Evolutionary conservation across 1,284 basidiomycete genomes (phyloP).

Genomic region (Sporisorium scitamineum): DNA sequence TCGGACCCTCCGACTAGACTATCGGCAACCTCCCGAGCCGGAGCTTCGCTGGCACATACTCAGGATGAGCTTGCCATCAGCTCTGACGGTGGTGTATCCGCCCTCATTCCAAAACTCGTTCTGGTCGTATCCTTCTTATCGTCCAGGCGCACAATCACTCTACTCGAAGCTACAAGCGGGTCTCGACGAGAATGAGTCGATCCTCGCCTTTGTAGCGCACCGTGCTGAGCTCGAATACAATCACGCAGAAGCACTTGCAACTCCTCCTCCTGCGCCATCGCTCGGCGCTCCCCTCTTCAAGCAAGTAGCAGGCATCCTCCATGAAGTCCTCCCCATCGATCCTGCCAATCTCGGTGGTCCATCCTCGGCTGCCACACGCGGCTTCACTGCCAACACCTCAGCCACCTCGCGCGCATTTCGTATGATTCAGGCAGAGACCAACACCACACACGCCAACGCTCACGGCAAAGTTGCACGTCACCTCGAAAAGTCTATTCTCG

Average conservation of each 20-base stretch:
- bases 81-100: conserved; percentile 59
- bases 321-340: conserved; percentile 43
- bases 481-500: conserved; percentile 56
- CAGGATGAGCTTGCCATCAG: conserved; percentile 60
- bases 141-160: conserved; percentile 54
- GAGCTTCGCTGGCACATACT: background rate
- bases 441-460: conserved; percentile 48
- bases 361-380: conserved; percentile 18
- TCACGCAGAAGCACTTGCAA: conserved; percentile 53
- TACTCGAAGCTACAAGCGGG: conserved; percentile 63
- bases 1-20: background rate
- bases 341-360: background rate
- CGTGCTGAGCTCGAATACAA: conserved; percentile 61
- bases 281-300: conserved; percentile 55
- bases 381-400: conserved; percentile 35
- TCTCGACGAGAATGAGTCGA: conserved; percentile 62
- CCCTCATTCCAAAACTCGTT: conserved; percentile 62
- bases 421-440: conserved; percentile 52
- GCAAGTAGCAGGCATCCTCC: conserved; percentile 33
- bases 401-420: conserved; percentile 51
- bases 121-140: conserved; percentile 66
- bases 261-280: conserved; percentile 33
- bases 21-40: background rate
- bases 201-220: conserved; percentile 61
- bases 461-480: conserved; percentile 55